Evolutionary conservation across 306 rosid species (phyloP).

Genomic region (Pterocarpus santalinus): DNA sequence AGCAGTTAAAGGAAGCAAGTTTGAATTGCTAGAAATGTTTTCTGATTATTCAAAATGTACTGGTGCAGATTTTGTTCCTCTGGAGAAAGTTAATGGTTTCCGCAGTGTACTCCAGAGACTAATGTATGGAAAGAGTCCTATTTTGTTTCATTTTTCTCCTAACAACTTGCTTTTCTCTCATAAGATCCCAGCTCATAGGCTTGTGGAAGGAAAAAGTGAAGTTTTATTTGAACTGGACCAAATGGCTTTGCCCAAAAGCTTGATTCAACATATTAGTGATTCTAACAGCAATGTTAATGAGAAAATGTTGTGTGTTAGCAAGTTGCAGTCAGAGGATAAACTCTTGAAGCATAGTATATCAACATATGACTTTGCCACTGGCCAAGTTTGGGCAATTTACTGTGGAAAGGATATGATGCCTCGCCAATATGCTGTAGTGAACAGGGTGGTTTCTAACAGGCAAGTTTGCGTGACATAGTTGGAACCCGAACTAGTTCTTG

Average conservation of each 20-base stretch:
- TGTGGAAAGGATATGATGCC: constrained; percentile 17
- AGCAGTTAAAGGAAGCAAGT: not conserved
- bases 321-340: not conserved
- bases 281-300: not conserved
- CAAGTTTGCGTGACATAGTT: constrained; percentile 25
- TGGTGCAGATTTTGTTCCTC: not conserved
- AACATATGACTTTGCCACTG: constrained; percentile 14
- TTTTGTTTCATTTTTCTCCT: constrained; percentile 3
- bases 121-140: not conserved
- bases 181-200: constrained; percentile 20
- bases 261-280: not conserved
- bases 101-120: constrained; percentile 17
- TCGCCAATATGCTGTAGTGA: constrained; percentile 26
- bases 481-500: constrained; percentile 17
- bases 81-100: constrained; percentile 21
- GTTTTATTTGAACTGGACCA: constrained; percentile 23
- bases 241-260: constrained; percentile 3
- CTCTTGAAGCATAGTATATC: not conserved
- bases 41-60: constrained; percentile 10
- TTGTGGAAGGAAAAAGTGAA: not conserved
- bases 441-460: constrained; percentile 1
- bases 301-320: not conserved
- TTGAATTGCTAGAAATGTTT: not conserved
- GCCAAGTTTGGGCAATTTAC: constrained; percentile 43
- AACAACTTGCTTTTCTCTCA: constrained; percentile 13